Evolutionary conservation across 768 basidiomycete genomes (phyloP).

Genomic region (Crassisporium funariophilum): DNA sequence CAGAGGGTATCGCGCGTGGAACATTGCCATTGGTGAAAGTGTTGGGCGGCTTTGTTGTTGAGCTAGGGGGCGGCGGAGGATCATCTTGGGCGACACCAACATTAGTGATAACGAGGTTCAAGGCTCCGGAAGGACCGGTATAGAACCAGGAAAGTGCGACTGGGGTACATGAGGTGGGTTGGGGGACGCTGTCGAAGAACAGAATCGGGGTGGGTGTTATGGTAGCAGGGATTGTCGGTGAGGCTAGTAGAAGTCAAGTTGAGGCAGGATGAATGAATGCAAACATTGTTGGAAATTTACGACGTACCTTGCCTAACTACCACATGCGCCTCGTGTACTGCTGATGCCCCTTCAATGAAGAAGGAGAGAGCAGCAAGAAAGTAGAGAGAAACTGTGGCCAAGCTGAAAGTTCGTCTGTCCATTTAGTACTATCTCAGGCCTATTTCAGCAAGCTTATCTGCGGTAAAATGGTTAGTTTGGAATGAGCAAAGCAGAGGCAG

Average conservation of each 20-base stretch:
- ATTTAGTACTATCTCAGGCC: too few species aligned
- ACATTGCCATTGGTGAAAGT: not conserved
- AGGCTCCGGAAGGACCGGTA: slow-evolving; percentile 26
- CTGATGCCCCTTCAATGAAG: slow-evolving; percentile 26
- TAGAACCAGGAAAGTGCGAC: slow-evolving; percentile 41
- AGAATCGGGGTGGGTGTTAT: slow-evolving; percentile 19
- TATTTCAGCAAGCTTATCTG: too few species aligned
- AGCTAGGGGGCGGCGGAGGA: slow-evolving; percentile 13
- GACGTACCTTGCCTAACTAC: slow-evolving; percentile 11
- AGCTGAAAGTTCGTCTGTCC: slow-evolving; percentile 1
- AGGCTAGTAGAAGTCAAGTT: not conserved
- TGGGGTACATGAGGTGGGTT: slow-evolving; percentile 30
- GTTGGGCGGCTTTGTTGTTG: slow-evolving; percentile 5
- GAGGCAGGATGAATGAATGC: not conserved
- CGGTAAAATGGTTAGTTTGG: too few species aligned
- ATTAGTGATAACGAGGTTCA: slow-evolving; percentile 44
- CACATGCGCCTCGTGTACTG: slow-evolving; percentile 3
- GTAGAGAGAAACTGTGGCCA: slow-evolving; percentile 1
- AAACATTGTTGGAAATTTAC: too few species aligned
- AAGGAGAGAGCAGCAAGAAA: slow-evolving; percentile 18
- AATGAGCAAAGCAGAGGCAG: too few species aligned
- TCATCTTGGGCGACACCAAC: slow-evolving; percentile 30
- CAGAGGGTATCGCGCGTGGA: slow-evolving; percentile 19
- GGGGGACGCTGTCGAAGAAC: slow-evolving; percentile 15
- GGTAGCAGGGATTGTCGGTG: not conserved